phyloP scores from a whole-genome alignment of 73 alveolate species.

The Uronychia setigera region DNA sequence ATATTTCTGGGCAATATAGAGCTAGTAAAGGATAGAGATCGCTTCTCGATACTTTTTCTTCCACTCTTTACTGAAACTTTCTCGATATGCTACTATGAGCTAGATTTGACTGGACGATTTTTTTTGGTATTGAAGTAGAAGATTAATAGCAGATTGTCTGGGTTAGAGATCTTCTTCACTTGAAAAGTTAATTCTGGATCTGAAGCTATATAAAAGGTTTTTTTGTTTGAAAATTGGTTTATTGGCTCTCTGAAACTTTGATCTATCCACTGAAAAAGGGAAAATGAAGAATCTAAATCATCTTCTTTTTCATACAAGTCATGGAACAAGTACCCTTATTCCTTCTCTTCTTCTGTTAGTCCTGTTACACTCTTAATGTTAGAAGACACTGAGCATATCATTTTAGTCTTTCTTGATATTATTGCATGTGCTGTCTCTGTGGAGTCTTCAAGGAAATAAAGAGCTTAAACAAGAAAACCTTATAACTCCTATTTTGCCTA shows the following conservation, averaged over 20 bases:
- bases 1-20: background rate
- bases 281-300: no score
- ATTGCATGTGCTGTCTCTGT: background rate
- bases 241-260: no score
- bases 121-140: no score
- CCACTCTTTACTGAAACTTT: background rate
- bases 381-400: background rate
- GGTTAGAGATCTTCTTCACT: no score
- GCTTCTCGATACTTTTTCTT: background rate
- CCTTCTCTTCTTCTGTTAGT: background rate
- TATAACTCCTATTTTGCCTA: background rate
- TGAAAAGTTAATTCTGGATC: no score
- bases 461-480: background rate
- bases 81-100: background rate
- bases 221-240: no score
- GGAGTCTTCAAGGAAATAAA: background rate
- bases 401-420: background rate
- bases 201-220: no score
- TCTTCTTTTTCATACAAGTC: no score
- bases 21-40: background rate
- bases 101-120: no score
- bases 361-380: background rate
- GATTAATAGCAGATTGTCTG: no score
- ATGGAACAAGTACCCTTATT: background rate
- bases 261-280: no score